A percentile compares a stretch with the other conserved stretches of the same genome.
These are phyloP conservation scores for Medicago lupulina DNA, from an alignment of 306 rosid species.

Conservation along the genomic window DNA sequence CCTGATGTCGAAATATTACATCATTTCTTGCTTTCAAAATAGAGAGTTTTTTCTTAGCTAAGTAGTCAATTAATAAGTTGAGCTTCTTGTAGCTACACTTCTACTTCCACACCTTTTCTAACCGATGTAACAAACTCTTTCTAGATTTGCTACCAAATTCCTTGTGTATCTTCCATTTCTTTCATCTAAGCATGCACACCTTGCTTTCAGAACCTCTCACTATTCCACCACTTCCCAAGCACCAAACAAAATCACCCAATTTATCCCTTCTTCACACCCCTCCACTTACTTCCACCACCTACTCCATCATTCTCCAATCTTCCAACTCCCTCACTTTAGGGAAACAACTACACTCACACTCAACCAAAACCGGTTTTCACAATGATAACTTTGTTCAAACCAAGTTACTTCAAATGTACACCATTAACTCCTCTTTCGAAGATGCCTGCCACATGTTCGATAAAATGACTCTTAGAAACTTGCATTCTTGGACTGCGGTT, in stretches of 20 bases:
- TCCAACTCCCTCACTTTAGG: neutral
- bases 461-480: neutral
- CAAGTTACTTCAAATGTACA: conserved; percentile 7
- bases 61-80: too few relatives aligned
- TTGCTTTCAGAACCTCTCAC: neutral
- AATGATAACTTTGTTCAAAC: neutral
- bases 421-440: neutral
- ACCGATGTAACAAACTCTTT: neutral
- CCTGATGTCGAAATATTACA: too few relatives aligned
- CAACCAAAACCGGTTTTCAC: neutral
- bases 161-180: neutral
- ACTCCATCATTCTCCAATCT: neutral
- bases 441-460: conserved; percentile 1
- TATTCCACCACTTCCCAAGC: neutral
- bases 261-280: neutral
- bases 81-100: too few relatives aligned
- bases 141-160: neutral
- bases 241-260: neutral
- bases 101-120: neutral
- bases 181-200: neutral
- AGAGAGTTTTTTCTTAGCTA: too few relatives aligned
- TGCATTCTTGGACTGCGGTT: conserved; percentile 3
- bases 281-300: neutral
- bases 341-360: neutral
- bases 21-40: too few relatives aligned